Conservation (phyloP, 2,329 filamentous ascomycete species). For the Hymenoscyphus scutula region DNA sequence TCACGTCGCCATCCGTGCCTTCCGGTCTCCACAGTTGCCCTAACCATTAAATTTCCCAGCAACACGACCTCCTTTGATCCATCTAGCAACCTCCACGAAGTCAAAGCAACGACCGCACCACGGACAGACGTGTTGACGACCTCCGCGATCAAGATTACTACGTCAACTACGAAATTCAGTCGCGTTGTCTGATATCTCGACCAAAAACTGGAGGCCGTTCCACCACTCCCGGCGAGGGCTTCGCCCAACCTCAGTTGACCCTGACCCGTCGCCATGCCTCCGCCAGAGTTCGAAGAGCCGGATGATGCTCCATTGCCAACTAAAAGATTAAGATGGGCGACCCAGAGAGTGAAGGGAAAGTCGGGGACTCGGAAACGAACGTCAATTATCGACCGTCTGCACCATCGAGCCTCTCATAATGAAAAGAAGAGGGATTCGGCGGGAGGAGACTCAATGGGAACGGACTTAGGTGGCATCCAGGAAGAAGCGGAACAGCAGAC, state of each 20-base stretch:
- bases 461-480: slow-evolving; percentile 35
- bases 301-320: slow-evolving; percentile 55
- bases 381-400: slow-evolving; percentile 75
- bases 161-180: not conserved
- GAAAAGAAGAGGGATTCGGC: slow-evolving; percentile 67
- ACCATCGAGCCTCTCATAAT: slow-evolving; percentile 55
- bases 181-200: not conserved
- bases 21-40: slow-evolving; percentile 19
- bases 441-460: slow-evolving; percentile 36
- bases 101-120: not conserved
- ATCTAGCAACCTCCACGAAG: not conserved
- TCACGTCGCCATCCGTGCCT: slow-evolving; percentile 19
- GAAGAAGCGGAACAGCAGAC: slow-evolving; percentile 29
- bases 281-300: slow-evolving; percentile 25
- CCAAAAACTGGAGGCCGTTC: slow-evolving; percentile 18
- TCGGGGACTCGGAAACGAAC: slow-evolving; percentile 76
- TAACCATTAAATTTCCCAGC: slow-evolving; percentile 11
- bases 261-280: slow-evolving; percentile 21
- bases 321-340: slow-evolving; percentile 91
- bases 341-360: slow-evolving; percentile 76
- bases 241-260: slow-evolving; percentile 22
- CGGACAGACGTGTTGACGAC: not conserved
- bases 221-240: slow-evolving; percentile 23
- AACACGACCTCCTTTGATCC: slow-evolving; percentile 1
- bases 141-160: not conserved